Base-by-base conservation (phyloP, 148 eudicot genomes). In the Spergularia bocconei region DNA sequence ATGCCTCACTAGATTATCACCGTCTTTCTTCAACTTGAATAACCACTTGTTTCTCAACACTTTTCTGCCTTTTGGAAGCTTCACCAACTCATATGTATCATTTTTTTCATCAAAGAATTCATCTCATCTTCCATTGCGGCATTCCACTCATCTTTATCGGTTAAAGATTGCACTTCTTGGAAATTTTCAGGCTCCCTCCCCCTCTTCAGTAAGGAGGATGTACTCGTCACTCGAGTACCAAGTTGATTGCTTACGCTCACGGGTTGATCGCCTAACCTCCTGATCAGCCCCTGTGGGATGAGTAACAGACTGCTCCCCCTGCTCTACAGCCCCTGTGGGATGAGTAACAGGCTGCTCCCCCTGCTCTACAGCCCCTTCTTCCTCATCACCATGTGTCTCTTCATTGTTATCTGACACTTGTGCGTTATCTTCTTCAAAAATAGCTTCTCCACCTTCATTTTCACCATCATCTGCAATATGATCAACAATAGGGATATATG, bases 41-140 rank as follows among this genome's bases (percentile, higher is more conserved):
- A 78, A 75, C 78, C 77, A 80, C 36, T 78, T 84, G 41, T 71
- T 78, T 9, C 72, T 80, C 5, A 84, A 60, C 33, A 71, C 77
- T 65, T 13, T 59, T 20, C 13, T 72, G 7, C 72, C 78, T 20
- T 79, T 60, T n/a, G 70, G 70, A 17, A 83, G 19, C 21, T 74
- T 15, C 1, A 59, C 73, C 4, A 80, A 6, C 15, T 79, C 78
- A 69, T 38, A 68, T 1, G 69, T 73, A 11, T 68, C 51, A 14
- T 76, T 68, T 11, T 68, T 11, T 77, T 33, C 25, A 67, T 66
- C 53, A 71, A 66, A 33, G 72, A 73, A 0, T 51, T 25, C 74
- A 78, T 53, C 65, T 84, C 56, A 4, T 78, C 77, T 61, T 80
- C 67, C 68, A 78, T 77, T 21, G 63, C 77, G 11, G 29, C 14